These are phyloP conservation scores for Candida oleophila DNA, from an alignment of 805 yeast genomes.

Conservation along the genomic window DNA sequence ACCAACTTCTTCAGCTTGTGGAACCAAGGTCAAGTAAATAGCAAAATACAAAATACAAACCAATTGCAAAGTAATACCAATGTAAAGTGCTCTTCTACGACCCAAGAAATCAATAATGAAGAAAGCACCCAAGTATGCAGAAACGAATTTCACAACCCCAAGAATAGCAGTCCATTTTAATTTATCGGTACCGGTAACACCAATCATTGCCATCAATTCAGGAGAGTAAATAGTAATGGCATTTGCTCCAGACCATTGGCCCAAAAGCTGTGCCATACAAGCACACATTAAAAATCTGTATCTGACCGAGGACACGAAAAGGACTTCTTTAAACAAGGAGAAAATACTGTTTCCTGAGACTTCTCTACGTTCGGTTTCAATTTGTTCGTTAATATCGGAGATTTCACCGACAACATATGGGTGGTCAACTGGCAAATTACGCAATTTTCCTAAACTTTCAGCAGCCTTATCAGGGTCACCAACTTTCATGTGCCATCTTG, in stretches of 20 bases:
- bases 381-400: slow-evolving; percentile 47
- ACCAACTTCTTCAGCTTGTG: slow-evolving; percentile 32
- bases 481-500: slow-evolving; percentile 49
- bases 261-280: slow-evolving; percentile 41
- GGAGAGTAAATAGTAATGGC: slow-evolving; percentile 56
- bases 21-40: slow-evolving; percentile 44
- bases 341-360: slow-evolving; percentile 16
- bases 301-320: slow-evolving; percentile 32
- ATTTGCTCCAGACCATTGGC: slow-evolving; percentile 58
- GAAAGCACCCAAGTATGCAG: slow-evolving; percentile 49
- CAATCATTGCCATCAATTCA: slow-evolving; percentile 45
- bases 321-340: slow-evolving; percentile 26
- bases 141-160: slow-evolving; percentile 49
- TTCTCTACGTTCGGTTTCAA: slow-evolving; percentile 26
- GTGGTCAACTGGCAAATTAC: slow-evolving; percentile 44
- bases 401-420: slow-evolving; percentile 49
- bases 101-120: slow-evolving; percentile 53
- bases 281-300: slow-evolving; percentile 44
- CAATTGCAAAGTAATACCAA: slow-evolving; percentile 45
- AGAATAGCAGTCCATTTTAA: slow-evolving; percentile 48
- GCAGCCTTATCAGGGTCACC: slow-evolving; percentile 38
- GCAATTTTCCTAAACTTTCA: slow-evolving; percentile 35
- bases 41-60: slow-evolving; percentile 46
- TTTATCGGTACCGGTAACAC: slow-evolving; percentile 38
- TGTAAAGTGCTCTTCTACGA: slow-evolving; percentile 45